A percentile compares a stretch with the other conserved stretches of the same genome.
Conservation (phyloP, 1,139 yeast genomes). For the Lodderomyces metapsilosis region DNA sequence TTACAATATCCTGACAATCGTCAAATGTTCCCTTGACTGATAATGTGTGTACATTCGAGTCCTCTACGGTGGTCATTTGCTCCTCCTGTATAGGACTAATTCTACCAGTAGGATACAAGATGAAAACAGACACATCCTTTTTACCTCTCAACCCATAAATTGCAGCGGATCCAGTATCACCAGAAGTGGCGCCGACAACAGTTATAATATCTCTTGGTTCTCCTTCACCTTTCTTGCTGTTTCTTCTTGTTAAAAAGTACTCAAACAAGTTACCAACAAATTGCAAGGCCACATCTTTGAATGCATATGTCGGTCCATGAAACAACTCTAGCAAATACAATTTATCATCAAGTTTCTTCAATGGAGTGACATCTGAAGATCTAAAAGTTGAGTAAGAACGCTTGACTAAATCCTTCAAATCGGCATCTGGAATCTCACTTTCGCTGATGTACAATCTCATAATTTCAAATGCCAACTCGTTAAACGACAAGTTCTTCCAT, state of each 20-base stretch:
- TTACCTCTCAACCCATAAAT: constrained; percentile 96
- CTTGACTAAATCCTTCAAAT: constrained; percentile 58
- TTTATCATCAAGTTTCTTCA: constrained; percentile 55
- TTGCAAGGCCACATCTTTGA: constrained; percentile 97
- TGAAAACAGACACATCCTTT: constrained; percentile 94
- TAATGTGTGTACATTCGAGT: constrained; percentile 87
- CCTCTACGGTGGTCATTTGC: constrained; percentile 98
- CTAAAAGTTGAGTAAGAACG: constrained; percentile 90
- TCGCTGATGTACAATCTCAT: constrained; percentile 73
- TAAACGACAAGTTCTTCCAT: constrained; percentile 78
- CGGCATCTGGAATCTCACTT: constrained; percentile 69
- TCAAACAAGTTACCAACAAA: constrained; percentile 96
- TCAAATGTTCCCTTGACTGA: constrained; percentile 96
- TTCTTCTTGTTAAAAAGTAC: constrained; percentile 78
- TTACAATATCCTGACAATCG: constrained; percentile 96
- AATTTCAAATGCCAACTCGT: constrained; percentile 83
- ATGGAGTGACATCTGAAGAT: constrained; percentile 81
- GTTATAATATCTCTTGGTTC: constrained; percentile 77
- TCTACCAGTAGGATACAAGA: constrained; percentile 94
- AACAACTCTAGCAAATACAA: constrained; percentile 84
- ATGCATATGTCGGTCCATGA: constrained; percentile 99
- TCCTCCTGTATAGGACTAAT: constrained; percentile 97
- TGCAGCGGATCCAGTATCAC: constrained; percentile 99
- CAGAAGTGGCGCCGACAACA: constrained; percentile 98
- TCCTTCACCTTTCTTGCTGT: constrained; percentile 56